Evolutionary conservation across 345 rosid genomes (phyloP), one percentile per base, ranked within the genome.

Genomic region (Aethionema arabicum): DNA sequence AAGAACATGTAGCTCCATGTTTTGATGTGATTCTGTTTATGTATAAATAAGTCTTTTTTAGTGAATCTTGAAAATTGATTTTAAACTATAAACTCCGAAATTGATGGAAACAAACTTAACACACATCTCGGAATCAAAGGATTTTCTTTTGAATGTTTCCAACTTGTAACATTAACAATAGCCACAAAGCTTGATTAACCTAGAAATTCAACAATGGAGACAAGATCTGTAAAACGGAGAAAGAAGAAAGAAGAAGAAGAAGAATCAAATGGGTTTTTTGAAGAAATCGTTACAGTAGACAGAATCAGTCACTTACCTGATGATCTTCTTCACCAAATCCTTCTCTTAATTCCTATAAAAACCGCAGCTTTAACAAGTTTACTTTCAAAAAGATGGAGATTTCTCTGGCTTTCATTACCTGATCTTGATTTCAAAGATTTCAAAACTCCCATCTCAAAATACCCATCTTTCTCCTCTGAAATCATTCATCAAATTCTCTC

Each of bases 361-460:
- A 57, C 80, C 35, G 76, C 77, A 11, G 98, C 92, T 0, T 77
- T 57, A 70, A 83, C 84, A 16, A 76, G 87, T 69, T 54, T 66
- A 9, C 64, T 91, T 16, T 88, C 95, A 0, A 86, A 76, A 76
- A 52, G 86, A 43, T 91, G 88, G 87, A 68, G 87, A 66, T 77
- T 79, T 33, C 78, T 88, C 4, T 85, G 95, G 92, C 79, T 67
- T 57, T 75, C 98, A 10, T 80, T 86, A 37, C 96, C 98, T 2
- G 98, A 91, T 62, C 96, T 91, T 3, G 98, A 88, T 68, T 91
- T 91, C 79, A 86, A 85, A 21, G 27, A 21, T 45, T 59, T 84
- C 41, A 59, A 82, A 8, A 50, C 74, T 54, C 65, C 72, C 32
- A 52, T 16, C 32, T 41, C 29, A 39, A 36, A 49, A 41, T 37